Evolutionary conservation across 1,284 basidiomycete species (phyloP), one percentile per base, ranked within the genome.

Genomic region (Moesziomyces sp.): DNA sequence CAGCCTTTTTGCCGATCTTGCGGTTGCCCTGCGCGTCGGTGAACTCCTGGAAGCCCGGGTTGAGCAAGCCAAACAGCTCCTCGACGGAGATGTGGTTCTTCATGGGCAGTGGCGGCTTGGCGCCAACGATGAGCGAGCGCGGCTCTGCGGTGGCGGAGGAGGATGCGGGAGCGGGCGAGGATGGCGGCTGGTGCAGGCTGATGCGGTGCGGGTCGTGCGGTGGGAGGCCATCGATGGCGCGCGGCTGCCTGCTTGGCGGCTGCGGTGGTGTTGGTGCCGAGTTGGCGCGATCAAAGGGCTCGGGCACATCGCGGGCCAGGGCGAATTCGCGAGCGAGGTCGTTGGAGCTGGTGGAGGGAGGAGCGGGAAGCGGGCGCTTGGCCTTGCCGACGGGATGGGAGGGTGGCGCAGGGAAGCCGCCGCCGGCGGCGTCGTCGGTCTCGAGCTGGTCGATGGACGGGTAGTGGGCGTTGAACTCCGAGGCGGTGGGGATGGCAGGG

Each of bases 21-120:
- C 62, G 67, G 28, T 57, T 51, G 26, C 80, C 82, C 16, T 59
- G 35, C 2, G 58, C 63, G 45, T 83, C 81, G 19, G 58, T 63
- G 28, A 80, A 75, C 42, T 62, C 57, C 48, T 78, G 70, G 48
- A 79, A 84, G 43, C 80, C 80, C 13, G 82, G 81, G 49, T 81
- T 69, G 61, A 84, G 72, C 19, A 55, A 73, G 11, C 52, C 40
- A 57, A 80, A 84, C 24, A 84, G 64, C 28, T 83, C 76, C 46
- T 83, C 77, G 11, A 78, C 78, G 3, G 61, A 65, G 58, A 83
- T 66, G 51, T 68, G 64, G 46, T 69, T 72, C 59, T 62, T 74
- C 34, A 64, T 49, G 10, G 81, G 81, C 43, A 72, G 49, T 16
- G 58, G 26, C 5, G 81, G 79, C 38, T 75, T 78, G 47, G 50